Evolutionary conservation across 805 yeast species (phyloP).

Genomic region (Pichia cabralensis): DNA sequence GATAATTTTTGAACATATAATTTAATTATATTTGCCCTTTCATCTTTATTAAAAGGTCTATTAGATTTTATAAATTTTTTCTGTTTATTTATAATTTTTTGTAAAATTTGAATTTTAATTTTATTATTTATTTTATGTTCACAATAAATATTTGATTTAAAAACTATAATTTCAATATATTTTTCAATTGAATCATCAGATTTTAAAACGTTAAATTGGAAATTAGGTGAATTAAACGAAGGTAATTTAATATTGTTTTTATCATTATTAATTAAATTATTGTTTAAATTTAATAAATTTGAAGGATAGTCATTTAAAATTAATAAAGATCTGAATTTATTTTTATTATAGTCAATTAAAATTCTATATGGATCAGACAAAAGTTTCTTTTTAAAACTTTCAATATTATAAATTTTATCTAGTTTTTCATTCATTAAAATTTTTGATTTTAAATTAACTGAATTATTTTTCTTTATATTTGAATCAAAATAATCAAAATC

Average conservation of each 20-base stretch:
- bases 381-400: conserved; percentile 32
- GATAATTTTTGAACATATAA: conserved; percentile 44
- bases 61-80: conserved; percentile 1
- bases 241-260: conserved; percentile 24
- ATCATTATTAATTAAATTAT: no score
- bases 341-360: conserved; percentile 54
- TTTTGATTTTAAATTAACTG: not conserved
- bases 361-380: conserved; percentile 54
- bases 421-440: conserved; percentile 30
- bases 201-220: conserved; percentile 30
- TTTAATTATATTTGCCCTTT: conserved; percentile 35
- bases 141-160: conserved; percentile 39
- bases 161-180: conserved; percentile 35
- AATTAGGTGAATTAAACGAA: conserved; percentile 16
- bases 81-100: conserved; percentile 21
- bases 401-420: conserved; percentile 45
- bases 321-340: conserved; percentile 54
- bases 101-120: conserved; percentile 31
- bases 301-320: conserved; percentile 42
- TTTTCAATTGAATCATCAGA: conserved; percentile 34
- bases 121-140: conserved; percentile 42
- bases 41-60: conserved; percentile 26
- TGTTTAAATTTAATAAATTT: no score
- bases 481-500: conserved; percentile 5
- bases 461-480: not conserved